phyloP scores from a whole-genome alignment of 2,329 filamentous ascomycete species.

The Fusarium tuaranense region DNA sequence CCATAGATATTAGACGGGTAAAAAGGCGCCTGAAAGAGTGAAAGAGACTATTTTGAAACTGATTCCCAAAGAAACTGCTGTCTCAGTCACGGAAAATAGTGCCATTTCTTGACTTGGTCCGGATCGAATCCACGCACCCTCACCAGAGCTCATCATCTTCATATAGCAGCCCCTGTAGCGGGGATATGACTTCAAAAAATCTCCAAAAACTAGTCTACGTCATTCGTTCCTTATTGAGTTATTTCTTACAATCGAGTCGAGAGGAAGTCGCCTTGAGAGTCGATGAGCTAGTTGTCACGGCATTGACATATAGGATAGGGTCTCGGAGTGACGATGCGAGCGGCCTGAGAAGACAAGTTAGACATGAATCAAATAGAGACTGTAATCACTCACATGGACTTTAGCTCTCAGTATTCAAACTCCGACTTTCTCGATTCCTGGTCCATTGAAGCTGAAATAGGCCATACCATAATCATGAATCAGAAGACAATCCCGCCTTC shows the following conservation, averaged over 20 bases:
- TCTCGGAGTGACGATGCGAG: neutral
- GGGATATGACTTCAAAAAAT: too few species aligned
- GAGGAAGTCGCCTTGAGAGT: neutral
- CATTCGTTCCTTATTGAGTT: neutral
- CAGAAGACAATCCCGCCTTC: neutral
- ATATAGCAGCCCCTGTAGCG: too few species aligned
- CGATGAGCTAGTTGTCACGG: neutral
- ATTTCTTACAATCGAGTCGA: neutral
- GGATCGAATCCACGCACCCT: too few species aligned
- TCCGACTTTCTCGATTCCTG: neutral
- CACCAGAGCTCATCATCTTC: too few species aligned
- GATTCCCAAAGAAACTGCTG: neutral
- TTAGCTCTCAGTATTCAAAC: neutral
- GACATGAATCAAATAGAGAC: neutral
- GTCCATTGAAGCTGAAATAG: neutral
- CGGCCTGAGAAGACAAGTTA: neutral
- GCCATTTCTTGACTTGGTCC: too few species aligned
- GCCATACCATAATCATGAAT: neutral
- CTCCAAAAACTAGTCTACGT: neutral
- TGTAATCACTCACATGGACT: neutral
- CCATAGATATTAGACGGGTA: neutral
- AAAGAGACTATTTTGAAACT: neutral
- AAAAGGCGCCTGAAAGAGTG: neutral
- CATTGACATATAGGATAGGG: neutral
- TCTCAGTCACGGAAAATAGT: neutral